These are phyloP conservation scores for Eimeria tenella DNA, from an alignment of 169 alveolate species.

Conservation along the genomic window DNA sequence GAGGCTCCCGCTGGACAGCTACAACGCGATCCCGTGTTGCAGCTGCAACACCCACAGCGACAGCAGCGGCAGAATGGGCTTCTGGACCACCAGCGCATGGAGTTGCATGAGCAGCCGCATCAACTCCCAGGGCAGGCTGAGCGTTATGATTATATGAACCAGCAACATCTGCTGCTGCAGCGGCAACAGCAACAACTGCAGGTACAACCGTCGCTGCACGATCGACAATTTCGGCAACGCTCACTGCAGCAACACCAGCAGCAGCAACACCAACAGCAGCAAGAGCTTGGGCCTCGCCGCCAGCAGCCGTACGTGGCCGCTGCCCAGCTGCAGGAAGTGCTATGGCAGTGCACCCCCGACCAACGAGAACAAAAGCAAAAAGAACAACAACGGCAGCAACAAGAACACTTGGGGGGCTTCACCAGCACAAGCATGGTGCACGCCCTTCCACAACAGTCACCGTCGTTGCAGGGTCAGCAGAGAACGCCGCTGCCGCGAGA, in stretches of 20 bases:
- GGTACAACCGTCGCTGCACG: constrained; percentile 7
- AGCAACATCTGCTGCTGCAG: constrained; percentile 28
- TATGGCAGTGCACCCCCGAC: no score
- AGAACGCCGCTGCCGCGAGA: neutral
- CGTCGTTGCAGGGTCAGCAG: no score
- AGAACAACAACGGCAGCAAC: no score
- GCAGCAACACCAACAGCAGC: neutral
- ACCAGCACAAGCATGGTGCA: no score
- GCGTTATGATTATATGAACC: neutral
- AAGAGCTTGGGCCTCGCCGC: no score
- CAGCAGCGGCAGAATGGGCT: neutral
- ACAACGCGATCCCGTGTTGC: neutral
- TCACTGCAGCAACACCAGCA: neutral
- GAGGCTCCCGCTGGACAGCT: neutral
- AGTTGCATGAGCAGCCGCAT: neutral
- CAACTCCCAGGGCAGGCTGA: neutral
- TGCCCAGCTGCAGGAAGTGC: no score
- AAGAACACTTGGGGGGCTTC: no score
- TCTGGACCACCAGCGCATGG: neutral
- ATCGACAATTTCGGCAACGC: neutral
- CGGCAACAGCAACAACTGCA: neutral
- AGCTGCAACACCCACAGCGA: neutral
- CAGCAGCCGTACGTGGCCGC: no score
- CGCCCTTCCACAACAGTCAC: no score
- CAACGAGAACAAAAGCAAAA: no score